A percentile compares a stretch with the other conserved stretches of the same genome.
Conservation (phyloP, 345 rosid genomes). For the Hibiscus tridactylites region DNA sequence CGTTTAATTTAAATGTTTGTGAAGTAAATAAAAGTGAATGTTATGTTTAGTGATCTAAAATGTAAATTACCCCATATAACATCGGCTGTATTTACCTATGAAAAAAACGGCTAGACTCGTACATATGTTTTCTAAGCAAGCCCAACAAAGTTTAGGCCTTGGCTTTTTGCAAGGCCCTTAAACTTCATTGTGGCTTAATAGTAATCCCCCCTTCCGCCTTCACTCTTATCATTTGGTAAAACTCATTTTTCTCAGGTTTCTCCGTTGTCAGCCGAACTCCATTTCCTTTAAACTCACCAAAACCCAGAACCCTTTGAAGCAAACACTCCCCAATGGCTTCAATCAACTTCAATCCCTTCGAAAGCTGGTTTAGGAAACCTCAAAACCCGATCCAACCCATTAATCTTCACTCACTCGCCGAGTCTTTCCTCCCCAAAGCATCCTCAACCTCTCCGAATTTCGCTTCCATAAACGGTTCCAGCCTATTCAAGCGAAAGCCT, state of each 20-base stretch:
- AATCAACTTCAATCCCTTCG: conserved; percentile 69
- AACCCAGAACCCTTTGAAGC: background rate
- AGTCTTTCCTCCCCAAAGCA: conserved; percentile 21
- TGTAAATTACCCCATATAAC: too few species aligned
- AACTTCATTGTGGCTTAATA: too few species aligned
- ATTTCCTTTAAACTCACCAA: background rate
- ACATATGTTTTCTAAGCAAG: too few species aligned
- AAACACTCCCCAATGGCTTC: conserved; percentile 43
- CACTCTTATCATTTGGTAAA: background rate
- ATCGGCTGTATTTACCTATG: too few species aligned
- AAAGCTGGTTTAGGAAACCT: conserved; percentile 70
- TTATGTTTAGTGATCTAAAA: too few species aligned
- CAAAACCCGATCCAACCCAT: conserved; percentile 49
- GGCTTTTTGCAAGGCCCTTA: too few species aligned
- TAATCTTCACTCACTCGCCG: conserved; percentile 36
- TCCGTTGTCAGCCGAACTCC: background rate
- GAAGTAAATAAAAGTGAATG: too few species aligned
- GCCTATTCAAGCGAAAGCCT: conserved; percentile 14
- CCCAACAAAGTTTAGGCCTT: too few species aligned
- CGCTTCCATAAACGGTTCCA: conserved; percentile 53
- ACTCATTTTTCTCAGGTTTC: background rate
- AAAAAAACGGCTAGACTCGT: too few species aligned
- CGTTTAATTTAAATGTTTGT: too few species aligned
- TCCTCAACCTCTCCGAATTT: conserved; percentile 30
- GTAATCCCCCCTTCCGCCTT: background rate